phyloP scores from a whole-genome alignment of 148 eudicot genomes.

The Nepenthes mirabilis region DNA sequence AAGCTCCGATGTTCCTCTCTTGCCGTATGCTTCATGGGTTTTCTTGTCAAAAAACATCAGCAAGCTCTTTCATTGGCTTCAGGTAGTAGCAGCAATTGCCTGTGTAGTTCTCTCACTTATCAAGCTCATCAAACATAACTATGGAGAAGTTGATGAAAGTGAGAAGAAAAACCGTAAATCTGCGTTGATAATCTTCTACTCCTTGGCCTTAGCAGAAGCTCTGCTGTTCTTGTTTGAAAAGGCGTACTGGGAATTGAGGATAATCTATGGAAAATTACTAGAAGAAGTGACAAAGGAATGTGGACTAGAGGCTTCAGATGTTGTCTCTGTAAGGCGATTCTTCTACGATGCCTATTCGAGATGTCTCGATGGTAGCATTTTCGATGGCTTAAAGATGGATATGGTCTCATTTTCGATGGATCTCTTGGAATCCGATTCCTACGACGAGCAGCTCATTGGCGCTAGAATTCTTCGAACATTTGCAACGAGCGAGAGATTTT shows the following conservation, averaged over 20 bases:
- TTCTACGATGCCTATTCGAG: slow-evolving; percentile 89
- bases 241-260: slow-evolving; percentile 67
- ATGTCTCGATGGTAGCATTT: slow-evolving; percentile 71
- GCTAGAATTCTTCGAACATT: slow-evolving; percentile 45
- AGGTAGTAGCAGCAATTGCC: slow-evolving; percentile 51
- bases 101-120: slow-evolving; percentile 58
- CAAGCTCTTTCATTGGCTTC: slow-evolving; percentile 60
- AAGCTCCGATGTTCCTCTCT: slow-evolving; percentile 60
- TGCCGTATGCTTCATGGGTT: slow-evolving; percentile 55
- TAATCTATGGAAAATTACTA: slow-evolving; percentile 33
- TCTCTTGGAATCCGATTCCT: slow-evolving; percentile 48
- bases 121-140: slow-evolving; percentile 52
- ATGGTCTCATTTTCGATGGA: slow-evolving; percentile 88
- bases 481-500: slow-evolving; percentile 26
- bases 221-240: slow-evolving; percentile 67
- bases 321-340: slow-evolving; percentile 52
- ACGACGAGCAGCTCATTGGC: slow-evolving; percentile 84
- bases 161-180: slow-evolving; percentile 62
- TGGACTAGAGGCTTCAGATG: slow-evolving; percentile 48
- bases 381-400: slow-evolving; percentile 89
- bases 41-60: slow-evolving; percentile 59
- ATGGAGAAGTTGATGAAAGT: slow-evolving; percentile 33
- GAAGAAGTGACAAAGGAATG: slow-evolving; percentile 55
- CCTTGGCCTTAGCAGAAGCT: slow-evolving; percentile 81
- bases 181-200: slow-evolving; percentile 62